Conservation (phyloP, 441 rosid species). For the Isatis lusitanica region DNA sequence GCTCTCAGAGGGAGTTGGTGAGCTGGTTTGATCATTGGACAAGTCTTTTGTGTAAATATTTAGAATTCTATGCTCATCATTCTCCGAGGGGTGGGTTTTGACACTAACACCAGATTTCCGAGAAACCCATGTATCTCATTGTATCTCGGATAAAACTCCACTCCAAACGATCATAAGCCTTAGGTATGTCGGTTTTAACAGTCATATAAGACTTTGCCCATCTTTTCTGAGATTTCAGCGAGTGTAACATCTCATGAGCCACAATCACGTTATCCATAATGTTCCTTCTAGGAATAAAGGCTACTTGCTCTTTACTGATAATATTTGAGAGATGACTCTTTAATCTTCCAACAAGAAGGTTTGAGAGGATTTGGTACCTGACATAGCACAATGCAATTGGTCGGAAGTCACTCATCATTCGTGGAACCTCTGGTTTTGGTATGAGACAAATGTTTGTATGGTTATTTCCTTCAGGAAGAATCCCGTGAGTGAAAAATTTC, state of each 20-base stretch:
- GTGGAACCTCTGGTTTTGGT: neutral
- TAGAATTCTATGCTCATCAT: no score
- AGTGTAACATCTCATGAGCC: neutral
- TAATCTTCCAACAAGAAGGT: neutral
- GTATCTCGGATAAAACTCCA: neutral
- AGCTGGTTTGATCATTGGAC: no score
- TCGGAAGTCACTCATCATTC: neutral
- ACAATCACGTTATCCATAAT: no score
- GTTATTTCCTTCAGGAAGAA: no score
- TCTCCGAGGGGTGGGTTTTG: no score
- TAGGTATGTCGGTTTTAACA: neutral
- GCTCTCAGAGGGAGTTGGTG: no score
- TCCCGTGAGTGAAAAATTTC: no score
- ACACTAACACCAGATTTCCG: no score
- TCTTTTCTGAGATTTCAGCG: neutral
- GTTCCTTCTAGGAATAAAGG: no score
- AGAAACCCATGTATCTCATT: neutral
- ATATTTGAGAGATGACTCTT: neutral
- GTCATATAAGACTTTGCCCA: neutral
- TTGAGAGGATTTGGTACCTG: neutral
- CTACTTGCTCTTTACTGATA: no score
- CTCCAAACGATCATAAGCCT: neutral
- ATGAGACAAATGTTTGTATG: neutral
- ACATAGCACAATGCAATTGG: neutral
- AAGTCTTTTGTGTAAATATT: no score